Conservation (phyloP, 1,284 basidiomycete genomes). For the Schizophyllum amplum region DNA sequence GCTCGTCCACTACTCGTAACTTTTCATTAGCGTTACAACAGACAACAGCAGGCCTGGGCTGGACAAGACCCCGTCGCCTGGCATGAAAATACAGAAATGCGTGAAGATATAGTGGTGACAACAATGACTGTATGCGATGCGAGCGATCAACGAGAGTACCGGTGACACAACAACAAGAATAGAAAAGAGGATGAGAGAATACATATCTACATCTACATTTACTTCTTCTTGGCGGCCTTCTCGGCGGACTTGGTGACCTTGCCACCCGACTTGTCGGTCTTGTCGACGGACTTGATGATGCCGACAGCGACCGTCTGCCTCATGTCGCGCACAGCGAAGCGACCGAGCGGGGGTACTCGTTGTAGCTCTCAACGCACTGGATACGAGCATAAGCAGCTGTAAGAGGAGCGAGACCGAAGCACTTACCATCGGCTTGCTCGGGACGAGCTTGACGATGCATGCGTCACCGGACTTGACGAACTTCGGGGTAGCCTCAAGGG, state of each 20-base stretch:
- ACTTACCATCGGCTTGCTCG: constrained; percentile 87
- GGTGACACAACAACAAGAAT: constrained; percentile 25
- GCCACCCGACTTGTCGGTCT: constrained; percentile 80
- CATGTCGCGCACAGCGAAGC: constrained; percentile 98
- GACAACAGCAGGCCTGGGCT: background rate
- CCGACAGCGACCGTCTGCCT: constrained; percentile 96
- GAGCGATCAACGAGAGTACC: background rate
- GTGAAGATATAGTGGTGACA: background rate
- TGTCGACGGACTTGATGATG: constrained; percentile 95
- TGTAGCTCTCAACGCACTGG: constrained; percentile 90
- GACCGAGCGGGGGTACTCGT: constrained; percentile 99
- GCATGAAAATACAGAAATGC: background rate
- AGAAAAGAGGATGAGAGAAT: constrained; percentile 37
- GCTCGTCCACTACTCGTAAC: background rate
- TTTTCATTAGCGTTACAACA: background rate
- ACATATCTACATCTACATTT: constrained; percentile 68
- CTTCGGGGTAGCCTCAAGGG: constrained; percentile 84
- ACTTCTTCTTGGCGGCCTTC: constrained; percentile 96
- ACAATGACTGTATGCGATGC: background rate
- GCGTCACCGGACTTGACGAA: constrained; percentile 96
- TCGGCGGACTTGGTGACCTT: constrained; percentile 95
- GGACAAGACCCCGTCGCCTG: background rate
- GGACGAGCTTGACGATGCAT: constrained; percentile 96
- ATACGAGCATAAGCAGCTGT: background rate
- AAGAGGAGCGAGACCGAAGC: background rate